Evolutionary conservation across 345 rosid genomes (phyloP).

Genomic region (Euphorbia lathyris): DNA sequence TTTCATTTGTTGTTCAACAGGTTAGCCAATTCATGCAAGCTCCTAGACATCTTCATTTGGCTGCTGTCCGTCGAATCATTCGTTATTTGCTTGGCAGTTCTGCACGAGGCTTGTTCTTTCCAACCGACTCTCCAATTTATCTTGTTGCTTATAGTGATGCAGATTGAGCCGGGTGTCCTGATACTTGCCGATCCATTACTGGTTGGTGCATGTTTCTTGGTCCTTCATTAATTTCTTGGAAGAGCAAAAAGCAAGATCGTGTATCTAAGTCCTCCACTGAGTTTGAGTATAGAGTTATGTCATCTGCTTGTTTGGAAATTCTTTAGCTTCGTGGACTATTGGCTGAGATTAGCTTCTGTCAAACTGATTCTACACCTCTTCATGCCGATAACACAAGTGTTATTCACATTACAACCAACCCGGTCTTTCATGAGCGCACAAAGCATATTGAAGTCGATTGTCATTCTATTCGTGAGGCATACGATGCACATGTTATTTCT

Average conservation of each 20-base stretch:
- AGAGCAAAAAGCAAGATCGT: not conserved
- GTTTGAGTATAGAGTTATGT: not conserved
- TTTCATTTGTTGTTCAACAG: not conserved
- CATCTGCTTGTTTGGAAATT: not conserved
- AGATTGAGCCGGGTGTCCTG: not conserved
- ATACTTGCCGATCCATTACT: not conserved
- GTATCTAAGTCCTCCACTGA: not conserved
- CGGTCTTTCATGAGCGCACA: not conserved
- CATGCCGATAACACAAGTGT: conserved; percentile 4
- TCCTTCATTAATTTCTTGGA: not conserved
- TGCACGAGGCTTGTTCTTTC: not conserved
- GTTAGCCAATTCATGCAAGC: not conserved
- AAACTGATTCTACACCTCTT: not conserved
- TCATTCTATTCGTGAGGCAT: not conserved
- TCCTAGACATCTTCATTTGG: not conserved
- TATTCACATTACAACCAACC: not conserved
- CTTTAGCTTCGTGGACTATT: not conserved
- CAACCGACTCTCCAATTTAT: not conserved
- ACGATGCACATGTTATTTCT: not conserved
- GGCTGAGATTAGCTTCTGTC: not conserved
- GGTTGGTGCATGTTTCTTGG: not conserved
- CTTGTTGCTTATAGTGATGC: not conserved
- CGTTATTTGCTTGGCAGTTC: not conserved
- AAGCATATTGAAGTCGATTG: conserved; percentile 2
- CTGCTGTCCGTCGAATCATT: not conserved